Percentiles rank a stretch among this genome's conserved stretches.
phyloP scores from a whole-genome alignment of 140 eudicot genomes.

The Anethum foeniculum region DNA sequence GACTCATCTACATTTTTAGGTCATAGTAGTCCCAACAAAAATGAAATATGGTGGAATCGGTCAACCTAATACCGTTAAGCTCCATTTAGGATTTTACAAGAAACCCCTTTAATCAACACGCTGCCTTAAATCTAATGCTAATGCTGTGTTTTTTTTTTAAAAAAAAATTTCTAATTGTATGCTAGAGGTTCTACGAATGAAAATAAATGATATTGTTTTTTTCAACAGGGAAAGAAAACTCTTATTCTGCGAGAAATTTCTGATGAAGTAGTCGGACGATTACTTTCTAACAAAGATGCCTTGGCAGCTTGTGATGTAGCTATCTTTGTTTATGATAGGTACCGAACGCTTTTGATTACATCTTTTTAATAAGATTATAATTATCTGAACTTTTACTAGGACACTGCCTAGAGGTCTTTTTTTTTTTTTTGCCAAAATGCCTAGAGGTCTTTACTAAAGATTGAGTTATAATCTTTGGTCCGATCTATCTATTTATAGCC shows the following conservation, averaged over 20 bases:
- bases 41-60: not conserved
- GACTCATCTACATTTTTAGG: not conserved
- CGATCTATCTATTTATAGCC: not conserved
- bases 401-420: not conserved
- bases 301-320: constrained; percentile 13
- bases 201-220: not conserved
- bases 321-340: constrained; percentile 9
- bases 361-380: not conserved
- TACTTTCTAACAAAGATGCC: not conserved
- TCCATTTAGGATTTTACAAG: not conserved
- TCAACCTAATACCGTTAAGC: not conserved
- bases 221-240: constrained; percentile 4
- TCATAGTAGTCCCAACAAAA: not conserved
- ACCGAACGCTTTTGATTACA: not conserved
- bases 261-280: not conserved
- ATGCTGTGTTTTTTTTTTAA: not conserved
- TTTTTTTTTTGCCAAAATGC: no score
- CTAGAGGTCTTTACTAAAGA: not conserved
- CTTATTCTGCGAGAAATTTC: constrained; percentile 7
- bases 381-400: not conserved
- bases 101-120: not conserved
- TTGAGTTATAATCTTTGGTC: not conserved
- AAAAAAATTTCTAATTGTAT: no score
- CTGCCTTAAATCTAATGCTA: not conserved
- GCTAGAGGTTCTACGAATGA: not conserved